phyloP scores from a whole-genome alignment of 2,329 filamentous ascomycete genomes.

The Didymella arachidicola region DNA sequence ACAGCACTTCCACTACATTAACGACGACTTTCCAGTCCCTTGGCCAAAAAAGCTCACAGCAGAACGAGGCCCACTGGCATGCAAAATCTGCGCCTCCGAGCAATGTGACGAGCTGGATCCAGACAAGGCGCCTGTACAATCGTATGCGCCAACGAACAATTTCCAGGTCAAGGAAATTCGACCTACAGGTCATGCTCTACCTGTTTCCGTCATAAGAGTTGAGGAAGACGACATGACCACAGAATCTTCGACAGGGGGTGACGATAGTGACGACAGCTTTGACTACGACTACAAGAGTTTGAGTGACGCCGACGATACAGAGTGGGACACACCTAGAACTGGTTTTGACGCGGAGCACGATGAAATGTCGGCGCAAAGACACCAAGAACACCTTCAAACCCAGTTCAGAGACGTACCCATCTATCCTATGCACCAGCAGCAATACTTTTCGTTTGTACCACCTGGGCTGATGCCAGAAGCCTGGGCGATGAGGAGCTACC shows the following conservation, averaged over 20 bases:
- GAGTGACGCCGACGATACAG: constrained; percentile 13
- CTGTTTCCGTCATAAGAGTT: background rate
- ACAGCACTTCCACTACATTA: constrained; percentile 13
- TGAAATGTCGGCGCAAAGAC: background rate
- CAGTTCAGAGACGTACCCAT: background rate
- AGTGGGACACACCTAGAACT: background rate
- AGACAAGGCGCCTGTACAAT: constrained; percentile 13
- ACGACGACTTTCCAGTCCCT: constrained; percentile 9
- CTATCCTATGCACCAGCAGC: constrained; percentile 2
- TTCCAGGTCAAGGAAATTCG: constrained; percentile 1
- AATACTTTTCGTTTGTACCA: constrained; percentile 4
- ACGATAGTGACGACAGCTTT: background rate
- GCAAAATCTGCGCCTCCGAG: constrained; percentile 5
- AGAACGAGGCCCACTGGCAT: background rate
- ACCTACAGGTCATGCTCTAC: background rate
- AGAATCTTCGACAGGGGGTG: background rate
- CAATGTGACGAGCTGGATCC: constrained; percentile 9
- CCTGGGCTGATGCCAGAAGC: background rate
- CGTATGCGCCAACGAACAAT: constrained; percentile 13
- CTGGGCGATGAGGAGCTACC: background rate
- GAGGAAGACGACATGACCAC: background rate
- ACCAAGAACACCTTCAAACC: background rate
- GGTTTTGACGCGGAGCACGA: background rate
- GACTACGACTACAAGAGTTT: constrained; percentile 15
- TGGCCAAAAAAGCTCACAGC: background rate